Base-by-base conservation (phyloP, 257 asterid genomes). In the Fraxinus anomala region DNA sequence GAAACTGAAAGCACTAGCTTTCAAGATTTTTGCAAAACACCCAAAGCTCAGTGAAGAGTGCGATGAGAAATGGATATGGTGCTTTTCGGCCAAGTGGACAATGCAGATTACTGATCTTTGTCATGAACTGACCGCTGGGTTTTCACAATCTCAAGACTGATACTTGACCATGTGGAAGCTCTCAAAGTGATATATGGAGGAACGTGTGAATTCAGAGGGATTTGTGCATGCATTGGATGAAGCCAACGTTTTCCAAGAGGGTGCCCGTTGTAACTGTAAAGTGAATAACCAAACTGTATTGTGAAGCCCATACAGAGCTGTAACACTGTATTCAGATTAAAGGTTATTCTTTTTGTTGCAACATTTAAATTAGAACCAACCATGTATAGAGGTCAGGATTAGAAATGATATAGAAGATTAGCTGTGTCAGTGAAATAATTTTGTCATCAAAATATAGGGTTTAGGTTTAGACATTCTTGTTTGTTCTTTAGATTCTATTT, bases 281-380 rank as follows among this genome's bases (percentile, higher is more conserved):
- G 86, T 75, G 7, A 66, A 66, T 78, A 23, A 74, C 17, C 59
- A 63, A 6, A 37, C 83, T 87, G 84, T 81, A 68, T 37, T 81
- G 74, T 49, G 83, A 83, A 70, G 73, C 78, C 76, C 91, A 92
- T 89, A 90, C 88, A 91, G 82, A 86, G 79, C 83, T 73, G 88
- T 85, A 89, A 86, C 88, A 84, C 76, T 86, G 87, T 84, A 82
- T 75, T 69, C 82, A 90, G 89, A 73, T 80, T 72, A 67, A 78
- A 92, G 81, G 83, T 91, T 74, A 81, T 81, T 39, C 44, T 39
- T 39, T 39, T 39, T 39, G 44, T 39, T 89, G 92, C 88, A 88
- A 82, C 83, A 84, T 87, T 85, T 77, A 77, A 42, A 42, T 26
- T 61, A 42, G 84, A 83, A 78, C 85, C 89, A 72, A 61, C 77